Percentiles rank a stretch among this genome's conserved stretches.
Evolutionary conservation across 345 rosid species (phyloP).

Genomic region (Hibiscus mutabilis): DNA sequence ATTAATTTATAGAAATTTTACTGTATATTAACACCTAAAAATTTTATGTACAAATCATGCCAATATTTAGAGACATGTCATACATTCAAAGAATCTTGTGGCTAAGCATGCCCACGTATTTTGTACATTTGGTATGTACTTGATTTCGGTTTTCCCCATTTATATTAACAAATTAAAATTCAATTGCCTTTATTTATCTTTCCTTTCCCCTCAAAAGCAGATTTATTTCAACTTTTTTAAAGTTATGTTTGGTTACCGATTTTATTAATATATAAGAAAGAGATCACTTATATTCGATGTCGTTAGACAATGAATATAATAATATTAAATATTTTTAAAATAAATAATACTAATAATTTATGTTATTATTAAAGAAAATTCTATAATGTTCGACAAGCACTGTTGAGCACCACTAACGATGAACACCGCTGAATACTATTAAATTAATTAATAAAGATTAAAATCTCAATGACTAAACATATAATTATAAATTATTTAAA

Average conservation of each 20-base stretch:
- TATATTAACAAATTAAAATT: background rate
- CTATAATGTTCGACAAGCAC: too few relatives aligned
- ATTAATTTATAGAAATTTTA: too few relatives aligned
- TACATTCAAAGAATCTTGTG: background rate
- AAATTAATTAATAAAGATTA: too few relatives aligned
- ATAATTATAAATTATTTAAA: too few relatives aligned
- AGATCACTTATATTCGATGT: background rate
- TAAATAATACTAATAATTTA: too few relatives aligned
- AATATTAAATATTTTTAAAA: too few relatives aligned
- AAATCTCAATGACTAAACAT: too few relatives aligned
- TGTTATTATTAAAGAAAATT: too few relatives aligned
- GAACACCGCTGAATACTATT: too few relatives aligned
- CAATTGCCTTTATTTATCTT: background rate
- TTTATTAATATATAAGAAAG: background rate
- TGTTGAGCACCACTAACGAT: too few relatives aligned
- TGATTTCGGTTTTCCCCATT: background rate
- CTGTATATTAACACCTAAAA: too few relatives aligned
- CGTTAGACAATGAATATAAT: background rate
- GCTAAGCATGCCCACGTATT: background rate
- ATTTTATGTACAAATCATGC: too few relatives aligned
- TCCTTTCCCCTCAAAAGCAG: background rate
- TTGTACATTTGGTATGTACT: background rate
- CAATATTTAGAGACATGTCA: background rate
- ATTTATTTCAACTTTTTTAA: background rate
- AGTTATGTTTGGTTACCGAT: conserved; percentile 11